Conservation (phyloP, 2,329 filamentous ascomycete genomes). For the Coniella vitis region DNA sequence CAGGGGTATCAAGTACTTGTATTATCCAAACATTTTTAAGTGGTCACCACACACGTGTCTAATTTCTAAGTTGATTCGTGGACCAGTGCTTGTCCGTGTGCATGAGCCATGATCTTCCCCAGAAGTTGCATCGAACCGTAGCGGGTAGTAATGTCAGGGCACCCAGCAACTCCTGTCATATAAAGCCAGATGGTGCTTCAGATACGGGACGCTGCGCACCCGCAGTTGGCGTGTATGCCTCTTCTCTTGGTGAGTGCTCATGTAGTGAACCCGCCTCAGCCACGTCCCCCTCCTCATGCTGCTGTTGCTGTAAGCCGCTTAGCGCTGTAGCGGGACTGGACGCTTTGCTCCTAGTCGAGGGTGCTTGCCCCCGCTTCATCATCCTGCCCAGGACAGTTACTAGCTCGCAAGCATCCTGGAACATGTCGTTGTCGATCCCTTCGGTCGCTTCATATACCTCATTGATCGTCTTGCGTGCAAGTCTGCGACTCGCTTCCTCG, state of each 20-base stretch:
- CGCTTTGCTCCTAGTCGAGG: constrained; percentile 26
- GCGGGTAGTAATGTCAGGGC: background rate
- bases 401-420: constrained; percentile 81
- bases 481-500: constrained; percentile 61
- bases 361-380: constrained; percentile 63
- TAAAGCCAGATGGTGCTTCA: constrained; percentile 4
- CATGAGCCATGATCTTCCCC: no score
- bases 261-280: background rate
- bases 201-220: background rate
- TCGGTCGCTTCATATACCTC: constrained; percentile 89
- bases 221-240: background rate
- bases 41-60: background rate
- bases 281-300: no score
- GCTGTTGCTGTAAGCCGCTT: background rate
- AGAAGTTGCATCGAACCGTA: no score
- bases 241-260: background rate
- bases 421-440: constrained; percentile 92
- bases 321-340: constrained; percentile 23
- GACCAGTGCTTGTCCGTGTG: no score
- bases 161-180: background rate
- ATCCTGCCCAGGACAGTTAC: constrained; percentile 82
- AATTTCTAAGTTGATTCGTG: no score
- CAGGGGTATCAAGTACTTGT: no score
- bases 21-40: background rate
- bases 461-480: constrained; percentile 77